phyloP scores from a whole-genome alignment of 805 yeast genomes.

The Sugiyamaella lignohabitans region DNA sequence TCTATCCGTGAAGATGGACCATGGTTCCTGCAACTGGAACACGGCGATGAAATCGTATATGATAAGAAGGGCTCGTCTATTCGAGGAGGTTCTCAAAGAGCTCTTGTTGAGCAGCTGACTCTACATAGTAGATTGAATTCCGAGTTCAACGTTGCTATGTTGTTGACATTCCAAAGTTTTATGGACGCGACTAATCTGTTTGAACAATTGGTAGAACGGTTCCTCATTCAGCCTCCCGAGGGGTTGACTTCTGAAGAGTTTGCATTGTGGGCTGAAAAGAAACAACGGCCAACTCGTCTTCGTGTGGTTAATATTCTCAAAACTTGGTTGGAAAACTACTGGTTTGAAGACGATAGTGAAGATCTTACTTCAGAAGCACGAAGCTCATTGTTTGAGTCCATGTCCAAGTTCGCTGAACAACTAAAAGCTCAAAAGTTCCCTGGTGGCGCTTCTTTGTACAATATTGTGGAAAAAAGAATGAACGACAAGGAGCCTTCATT shows the following conservation, averaged over 20 bases:
- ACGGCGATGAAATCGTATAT: conserved; percentile 43
- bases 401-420: conserved; percentile 37
- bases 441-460: conserved; percentile 38
- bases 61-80: conserved; percentile 59
- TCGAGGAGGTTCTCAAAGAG: conserved; percentile 77
- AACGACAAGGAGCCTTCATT: conserved; percentile 22
- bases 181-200: conserved; percentile 60
- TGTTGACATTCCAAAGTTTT: conserved; percentile 71
- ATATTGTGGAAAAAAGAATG: conserved; percentile 35
- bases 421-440: conserved; percentile 39
- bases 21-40: conserved; percentile 50
- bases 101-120: conserved; percentile 73
- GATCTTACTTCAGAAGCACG: conserved; percentile 14
- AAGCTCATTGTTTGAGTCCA: conserved; percentile 28
- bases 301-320: conserved; percentile 64
- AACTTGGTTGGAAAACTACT: conserved; percentile 58
- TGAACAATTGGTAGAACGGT: conserved; percentile 54
- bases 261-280: conserved; percentile 65
- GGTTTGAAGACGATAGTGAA: conserved; percentile 42
- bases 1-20: conserved; percentile 27
- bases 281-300: conserved; percentile 58
- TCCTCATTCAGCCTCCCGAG: conserved; percentile 73
- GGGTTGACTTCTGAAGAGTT: conserved; percentile 80
- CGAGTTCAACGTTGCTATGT: conserved; percentile 59
- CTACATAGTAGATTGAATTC: conserved; percentile 59